A percentile compares a stretch with the other conserved stretches of the same genome.
Evolutionary conservation across 2,329 filamentous ascomycete genomes (phyloP).

Genomic region (Lanzia echinophila): DNA sequence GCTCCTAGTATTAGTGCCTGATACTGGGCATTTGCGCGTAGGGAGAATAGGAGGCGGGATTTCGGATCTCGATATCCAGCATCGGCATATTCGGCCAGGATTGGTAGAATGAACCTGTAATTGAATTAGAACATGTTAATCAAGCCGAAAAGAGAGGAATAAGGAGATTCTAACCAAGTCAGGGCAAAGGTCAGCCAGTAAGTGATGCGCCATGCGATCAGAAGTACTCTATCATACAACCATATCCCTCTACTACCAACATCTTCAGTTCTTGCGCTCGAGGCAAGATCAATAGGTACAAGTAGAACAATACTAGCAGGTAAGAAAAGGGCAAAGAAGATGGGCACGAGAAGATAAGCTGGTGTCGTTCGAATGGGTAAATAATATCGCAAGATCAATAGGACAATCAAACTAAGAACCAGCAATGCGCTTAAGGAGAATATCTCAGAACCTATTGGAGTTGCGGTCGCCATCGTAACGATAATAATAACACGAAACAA

Average conservation of each 20-base stretch:
- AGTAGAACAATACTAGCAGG: slow-evolving; percentile 87
- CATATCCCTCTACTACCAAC: slow-evolving; percentile 73
- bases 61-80: slow-evolving; percentile 85
- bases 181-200: slow-evolving; percentile 97
- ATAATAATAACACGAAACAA: background rate
- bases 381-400: slow-evolving; percentile 83
- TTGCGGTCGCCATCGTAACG: slow-evolving; percentile 40
- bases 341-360: slow-evolving; percentile 80
- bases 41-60: slow-evolving; percentile 73
- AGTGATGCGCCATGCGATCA: slow-evolving; percentile 88
- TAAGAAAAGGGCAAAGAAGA: slow-evolving; percentile 92
- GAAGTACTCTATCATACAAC: slow-evolving; percentile 69
- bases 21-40: slow-evolving; percentile 83
- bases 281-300: slow-evolving; percentile 92
- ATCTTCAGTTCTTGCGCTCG: slow-evolving; percentile 67
- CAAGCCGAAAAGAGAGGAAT: background rate
- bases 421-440: slow-evolving; percentile 70
- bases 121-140: background rate
- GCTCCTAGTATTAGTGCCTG: slow-evolving; percentile 72
- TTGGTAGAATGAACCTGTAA: slow-evolving; percentile 75
- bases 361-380: slow-evolving; percentile 86
- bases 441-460: slow-evolving; percentile 69
- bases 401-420: slow-evolving; percentile 65
- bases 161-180: slow-evolving; percentile 62
- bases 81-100: slow-evolving; percentile 91